These are phyloP conservation scores for Tubosaeta sp. DNA, from an alignment of 768 basidiomycete genomes.

Conservation along the genomic window DNA sequence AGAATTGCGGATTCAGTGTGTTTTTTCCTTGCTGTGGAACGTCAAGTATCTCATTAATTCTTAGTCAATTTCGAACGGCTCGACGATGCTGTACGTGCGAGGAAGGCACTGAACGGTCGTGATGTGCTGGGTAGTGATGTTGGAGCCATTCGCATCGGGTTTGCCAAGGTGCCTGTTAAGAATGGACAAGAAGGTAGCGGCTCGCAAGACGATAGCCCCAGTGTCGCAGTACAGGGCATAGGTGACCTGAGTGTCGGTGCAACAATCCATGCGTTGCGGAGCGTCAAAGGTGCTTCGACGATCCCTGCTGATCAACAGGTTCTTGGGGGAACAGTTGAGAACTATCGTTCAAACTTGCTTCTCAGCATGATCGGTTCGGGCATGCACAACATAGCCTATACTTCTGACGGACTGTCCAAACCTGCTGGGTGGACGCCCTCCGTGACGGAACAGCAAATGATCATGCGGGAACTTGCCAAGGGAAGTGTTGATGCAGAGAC, in stretches of 20 bases:
- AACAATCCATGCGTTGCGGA: conserved; percentile 81
- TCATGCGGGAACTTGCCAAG: conserved; percentile 86
- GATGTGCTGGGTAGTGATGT: conserved; percentile 96
- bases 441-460: conserved; percentile 94
- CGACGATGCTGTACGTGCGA: conserved; percentile 93
- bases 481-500: conserved; percentile 74
- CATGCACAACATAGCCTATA: conserved; percentile 52
- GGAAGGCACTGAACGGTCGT: conserved; percentile 92
- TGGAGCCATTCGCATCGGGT: conserved; percentile 94
- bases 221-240: conserved; percentile 71
- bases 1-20: conserved; percentile 91
- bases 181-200: conserved; percentile 63
- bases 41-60: conserved; percentile 6
- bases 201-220: conserved; percentile 58
- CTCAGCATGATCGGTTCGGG: conserved; percentile 85
- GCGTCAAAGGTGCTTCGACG: conserved; percentile 87
- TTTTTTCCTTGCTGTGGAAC: conserved; percentile 14
- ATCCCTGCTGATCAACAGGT: conserved; percentile 94
- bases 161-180: conserved; percentile 94
- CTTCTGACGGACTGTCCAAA: conserved; percentile 55
- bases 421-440: conserved; percentile 64
- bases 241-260: conserved; percentile 84
- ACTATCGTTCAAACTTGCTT: conserved; percentile 88
- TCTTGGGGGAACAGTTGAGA: conserved; percentile 86
- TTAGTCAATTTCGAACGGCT: conserved; percentile 94